Conservation (phyloP, 805 yeast species). For the Zygotorulaspora sp. region DNA sequence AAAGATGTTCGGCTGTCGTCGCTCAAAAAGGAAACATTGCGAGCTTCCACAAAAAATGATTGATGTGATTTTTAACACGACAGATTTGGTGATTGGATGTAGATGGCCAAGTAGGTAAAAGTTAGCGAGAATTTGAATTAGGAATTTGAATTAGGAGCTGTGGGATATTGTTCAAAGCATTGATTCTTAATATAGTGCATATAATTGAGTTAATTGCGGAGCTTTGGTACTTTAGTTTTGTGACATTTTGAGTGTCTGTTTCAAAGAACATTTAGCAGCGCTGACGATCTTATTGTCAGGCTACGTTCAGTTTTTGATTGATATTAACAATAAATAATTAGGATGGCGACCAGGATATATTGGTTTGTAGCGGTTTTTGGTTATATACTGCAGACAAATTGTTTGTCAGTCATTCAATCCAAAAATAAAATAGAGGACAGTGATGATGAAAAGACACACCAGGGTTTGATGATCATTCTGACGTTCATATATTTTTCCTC, state of each 20-base stretch:
- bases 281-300: no score
- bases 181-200: no score
- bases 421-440: slow-evolving; percentile 7
- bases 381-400: slow-evolving; percentile 30
- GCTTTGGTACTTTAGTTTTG: no score
- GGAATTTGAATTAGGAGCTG: no score
- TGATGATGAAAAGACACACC: slow-evolving; percentile 13
- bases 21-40: not conserved
- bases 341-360: slow-evolving; percentile 16
- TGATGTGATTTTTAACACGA: slow-evolving; percentile 1
- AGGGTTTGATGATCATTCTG: slow-evolving; percentile 19
- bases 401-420: slow-evolving; percentile 23
- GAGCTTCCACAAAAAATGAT: slow-evolving; percentile 2
- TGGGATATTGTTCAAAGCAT: no score
- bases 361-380: slow-evolving; percentile 29
- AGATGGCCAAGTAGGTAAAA: no score
- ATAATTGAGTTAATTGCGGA: no score
- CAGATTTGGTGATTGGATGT: no score
- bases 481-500: slow-evolving; percentile 26
- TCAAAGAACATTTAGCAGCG: no score
- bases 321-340: not conserved
- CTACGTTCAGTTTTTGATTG: not conserved
- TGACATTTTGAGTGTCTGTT: no score
- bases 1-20: slow-evolving; percentile 2
- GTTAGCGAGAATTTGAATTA: not conserved